Evolutionary conservation across 2,329 filamentous ascomycete species (phyloP).

Genomic region (Cercospora janseana): DNA sequence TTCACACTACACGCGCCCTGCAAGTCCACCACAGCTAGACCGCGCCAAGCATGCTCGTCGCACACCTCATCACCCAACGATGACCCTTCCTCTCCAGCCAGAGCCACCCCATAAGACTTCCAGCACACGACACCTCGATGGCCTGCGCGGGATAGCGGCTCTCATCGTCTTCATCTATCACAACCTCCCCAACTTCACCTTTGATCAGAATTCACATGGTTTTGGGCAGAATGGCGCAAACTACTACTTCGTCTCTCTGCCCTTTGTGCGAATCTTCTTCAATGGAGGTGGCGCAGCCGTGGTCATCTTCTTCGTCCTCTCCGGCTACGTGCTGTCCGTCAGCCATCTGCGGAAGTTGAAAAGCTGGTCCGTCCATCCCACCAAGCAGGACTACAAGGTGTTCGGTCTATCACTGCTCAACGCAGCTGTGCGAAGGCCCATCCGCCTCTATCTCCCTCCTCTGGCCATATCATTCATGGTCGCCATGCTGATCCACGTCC

Average conservation of each 20-base stretch:
- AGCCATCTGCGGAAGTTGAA: slow-evolving; percentile 20
- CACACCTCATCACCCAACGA: neutral
- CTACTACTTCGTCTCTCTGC: slow-evolving; percentile 49
- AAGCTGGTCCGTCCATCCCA: no score
- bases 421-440: slow-evolving; percentile 14
- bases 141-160: slow-evolving; percentile 63
- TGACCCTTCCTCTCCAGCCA: neutral
- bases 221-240: slow-evolving; percentile 40
- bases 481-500: slow-evolving; percentile 15
- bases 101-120: neutral
- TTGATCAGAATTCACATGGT: slow-evolving; percentile 37
- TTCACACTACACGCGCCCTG: no score
- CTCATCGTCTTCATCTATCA: slow-evolving; percentile 64
- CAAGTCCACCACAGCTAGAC: no score
- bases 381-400: no score
- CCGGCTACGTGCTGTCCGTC: slow-evolving; percentile 48
- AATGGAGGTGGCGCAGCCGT: slow-evolving; percentile 59
- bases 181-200: slow-evolving; percentile 41
- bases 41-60: no score
- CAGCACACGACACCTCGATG: slow-evolving; percentile 50
- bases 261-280: slow-evolving; percentile 52
- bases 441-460: slow-evolving; percentile 15
- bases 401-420: slow-evolving; percentile 13
- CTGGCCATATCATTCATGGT: slow-evolving; percentile 12
- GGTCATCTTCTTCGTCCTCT: slow-evolving; percentile 51